phyloP scores from a whole-genome alignment of 2,329 filamentous ascomycete species.

The Curvularia lunata region DNA sequence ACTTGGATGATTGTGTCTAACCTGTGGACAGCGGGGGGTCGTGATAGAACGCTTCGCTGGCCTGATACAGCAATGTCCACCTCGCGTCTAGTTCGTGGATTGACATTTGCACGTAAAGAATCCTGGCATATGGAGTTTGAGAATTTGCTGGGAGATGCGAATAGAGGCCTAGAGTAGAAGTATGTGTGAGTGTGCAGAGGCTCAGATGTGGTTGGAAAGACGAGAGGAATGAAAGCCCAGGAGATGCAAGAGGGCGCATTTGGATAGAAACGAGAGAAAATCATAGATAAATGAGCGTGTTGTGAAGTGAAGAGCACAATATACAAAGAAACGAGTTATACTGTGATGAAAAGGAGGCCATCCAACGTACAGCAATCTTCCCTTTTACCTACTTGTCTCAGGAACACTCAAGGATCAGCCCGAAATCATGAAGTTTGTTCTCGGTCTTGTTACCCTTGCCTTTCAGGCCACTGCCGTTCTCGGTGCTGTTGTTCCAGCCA shows the following conservation, averaged over 20 bases:
- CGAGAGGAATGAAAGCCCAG: neutral
- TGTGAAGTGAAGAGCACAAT: neutral
- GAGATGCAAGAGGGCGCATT: neutral
- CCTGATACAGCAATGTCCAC: neutral
- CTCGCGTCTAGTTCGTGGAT: neutral
- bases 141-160: neutral
- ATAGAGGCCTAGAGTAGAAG: neutral
- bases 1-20: too few relatives aligned
- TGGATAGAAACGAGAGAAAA: too few relatives aligned
- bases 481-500: neutral
- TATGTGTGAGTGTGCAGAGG: neutral
- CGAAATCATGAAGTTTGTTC: neutral
- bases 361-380: neutral
- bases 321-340: neutral
- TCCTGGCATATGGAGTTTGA: too few relatives aligned
- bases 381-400: neutral
- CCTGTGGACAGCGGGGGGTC: neutral
- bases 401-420: neutral
- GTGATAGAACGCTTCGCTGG: neutral
- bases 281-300: too few relatives aligned
- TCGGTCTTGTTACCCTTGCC: neutral
- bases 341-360: neutral
- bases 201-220: neutral
- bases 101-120: too few relatives aligned
- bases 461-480: neutral